A percentile compares a stretch with the other conserved stretches of the same genome.
Evolutionary conservation across 1,284 basidiomycete species (phyloP).

Genomic region (Fomes fomentarius): DNA sequence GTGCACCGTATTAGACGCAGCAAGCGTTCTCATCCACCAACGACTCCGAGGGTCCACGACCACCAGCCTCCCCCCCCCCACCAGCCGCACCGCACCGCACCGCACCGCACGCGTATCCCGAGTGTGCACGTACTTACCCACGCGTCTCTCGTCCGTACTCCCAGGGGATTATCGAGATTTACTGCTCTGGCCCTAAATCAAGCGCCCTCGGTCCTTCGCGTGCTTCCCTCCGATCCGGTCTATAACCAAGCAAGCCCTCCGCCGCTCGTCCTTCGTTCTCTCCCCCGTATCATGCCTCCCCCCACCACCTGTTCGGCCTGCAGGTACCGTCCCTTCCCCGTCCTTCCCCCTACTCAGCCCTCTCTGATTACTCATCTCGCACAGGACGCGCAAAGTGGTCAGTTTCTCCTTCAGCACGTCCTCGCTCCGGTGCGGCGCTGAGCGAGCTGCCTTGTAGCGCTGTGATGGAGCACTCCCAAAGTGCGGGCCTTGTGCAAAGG

Average conservation of each 20-base stretch:
- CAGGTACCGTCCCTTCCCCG: constrained; percentile 19
- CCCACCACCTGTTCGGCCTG: constrained; percentile 32
- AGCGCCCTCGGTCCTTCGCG: too few relatives aligned
- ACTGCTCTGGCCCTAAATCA: too few relatives aligned
- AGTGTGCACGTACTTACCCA: too few relatives aligned
- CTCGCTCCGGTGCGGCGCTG: not conserved
- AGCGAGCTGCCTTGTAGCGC: constrained; percentile 19
- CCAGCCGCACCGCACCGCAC: too few relatives aligned
- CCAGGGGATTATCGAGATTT: too few relatives aligned
- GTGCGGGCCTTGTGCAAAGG: constrained; percentile 32
- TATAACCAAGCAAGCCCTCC: not conserved
- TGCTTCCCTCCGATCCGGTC: not conserved
- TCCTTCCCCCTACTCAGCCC: not conserved
- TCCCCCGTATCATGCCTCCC: not conserved
- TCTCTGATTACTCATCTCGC: not conserved
- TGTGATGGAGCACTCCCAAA: constrained; percentile 30
- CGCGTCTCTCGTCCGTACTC: too few relatives aligned
- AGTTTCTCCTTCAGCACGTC: constrained; percentile 3
- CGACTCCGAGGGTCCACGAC: too few relatives aligned
- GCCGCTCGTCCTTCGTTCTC: not conserved
- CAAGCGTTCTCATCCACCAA: too few relatives aligned
- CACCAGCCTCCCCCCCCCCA: too few relatives aligned
- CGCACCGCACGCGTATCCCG: too few relatives aligned
- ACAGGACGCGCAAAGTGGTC: constrained; percentile 32
- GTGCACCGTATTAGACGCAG: too few relatives aligned